Evolutionary conservation across 208 protist species (phyloP).

Genomic region (Crithidia thermophila): DNA sequence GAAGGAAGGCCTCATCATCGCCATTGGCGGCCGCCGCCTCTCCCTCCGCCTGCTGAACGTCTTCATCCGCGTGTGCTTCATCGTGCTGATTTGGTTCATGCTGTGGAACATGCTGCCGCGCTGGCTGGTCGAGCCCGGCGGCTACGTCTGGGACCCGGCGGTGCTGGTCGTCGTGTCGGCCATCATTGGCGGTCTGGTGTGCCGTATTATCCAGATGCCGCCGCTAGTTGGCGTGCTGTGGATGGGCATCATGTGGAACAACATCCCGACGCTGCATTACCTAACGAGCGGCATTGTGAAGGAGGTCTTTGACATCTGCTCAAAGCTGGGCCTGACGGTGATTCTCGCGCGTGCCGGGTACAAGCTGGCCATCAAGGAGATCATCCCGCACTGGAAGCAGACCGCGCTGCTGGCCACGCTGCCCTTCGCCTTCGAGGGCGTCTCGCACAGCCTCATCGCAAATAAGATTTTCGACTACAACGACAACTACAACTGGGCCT

Average conservation of each 20-base stretch:
- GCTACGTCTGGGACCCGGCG: constrained; percentile 77
- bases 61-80: constrained; percentile 58
- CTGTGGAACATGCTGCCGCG: constrained; percentile 71
- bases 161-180: constrained; percentile 66
- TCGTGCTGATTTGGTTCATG: constrained; percentile 71
- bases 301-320: constrained; percentile 58
- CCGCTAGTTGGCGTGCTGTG: constrained; percentile 78
- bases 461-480: constrained; percentile 72
- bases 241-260: constrained; percentile 85
- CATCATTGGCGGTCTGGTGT: constrained; percentile 67
- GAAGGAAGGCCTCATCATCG: constrained; percentile 49
- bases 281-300: constrained; percentile 62
- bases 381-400: constrained; percentile 75
- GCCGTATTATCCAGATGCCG: constrained; percentile 78
- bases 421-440: constrained; percentile 66
- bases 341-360: constrained; percentile 77
- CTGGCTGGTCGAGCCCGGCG: constrained; percentile 61
- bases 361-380: constrained; percentile 68
- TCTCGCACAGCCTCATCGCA: constrained; percentile 73
- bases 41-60: constrained; percentile 57
- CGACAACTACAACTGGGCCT: constrained; percentile 76
- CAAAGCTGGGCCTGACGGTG: constrained; percentile 72
- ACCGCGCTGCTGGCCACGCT: constrained; percentile 60
- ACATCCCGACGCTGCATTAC: constrained; percentile 66
- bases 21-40: constrained; percentile 56